A percentile compares a stretch with the other conserved stretches of the same genome.
These are phyloP conservation scores for Penicillium thymicola DNA, from an alignment of 2,329 filamentous ascomycete species.

Conservation along the genomic window DNA sequence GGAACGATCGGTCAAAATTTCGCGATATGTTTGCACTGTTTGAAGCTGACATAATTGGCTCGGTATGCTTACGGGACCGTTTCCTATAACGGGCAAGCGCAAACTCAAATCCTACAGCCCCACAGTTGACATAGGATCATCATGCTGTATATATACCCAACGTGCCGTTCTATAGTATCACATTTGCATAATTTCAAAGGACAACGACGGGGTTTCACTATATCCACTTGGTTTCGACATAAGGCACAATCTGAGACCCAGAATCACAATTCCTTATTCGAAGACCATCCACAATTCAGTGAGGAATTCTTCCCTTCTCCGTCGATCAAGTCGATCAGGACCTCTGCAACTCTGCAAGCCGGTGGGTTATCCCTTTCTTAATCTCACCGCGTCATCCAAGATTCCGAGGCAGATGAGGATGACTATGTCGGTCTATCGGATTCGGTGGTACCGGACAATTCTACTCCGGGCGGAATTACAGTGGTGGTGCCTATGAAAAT, in stretches of 20 bases:
- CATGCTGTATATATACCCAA: no score
- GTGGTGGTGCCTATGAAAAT: slow-evolving; percentile 32
- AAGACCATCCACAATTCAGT: slow-evolving; percentile 15
- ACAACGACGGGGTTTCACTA: no score
- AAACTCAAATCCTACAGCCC: not conserved
- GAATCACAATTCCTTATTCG: slow-evolving; percentile 19
- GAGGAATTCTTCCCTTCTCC: slow-evolving; percentile 12
- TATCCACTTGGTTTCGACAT: slow-evolving; percentile 6
- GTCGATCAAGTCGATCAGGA: slow-evolving; percentile 2
- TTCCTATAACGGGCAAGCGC: not conserved
- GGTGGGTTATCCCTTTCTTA: slow-evolving; percentile 18
- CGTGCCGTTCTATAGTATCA: no score
- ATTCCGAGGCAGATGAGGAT: slow-evolving; percentile 19
- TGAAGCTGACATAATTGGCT: not conserved
- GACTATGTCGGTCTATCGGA: slow-evolving; percentile 10
- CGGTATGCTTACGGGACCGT: not conserved
- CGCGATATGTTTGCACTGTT: slow-evolving; percentile 25
- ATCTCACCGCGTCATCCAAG: slow-evolving; percentile 16
- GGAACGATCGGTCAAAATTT: slow-evolving; percentile 16
- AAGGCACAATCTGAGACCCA: slow-evolving; percentile 11
- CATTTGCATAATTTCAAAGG: no score
- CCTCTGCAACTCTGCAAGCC: slow-evolving; percentile 8
- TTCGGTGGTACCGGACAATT: not conserved
- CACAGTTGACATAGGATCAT: no score
- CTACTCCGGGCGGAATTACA: slow-evolving; percentile 13